Evolutionary conservation across 2,329 filamentous ascomycete genomes (phyloP), one percentile per base, ranked within the genome.

Genomic region (Apiospora kogelbergensis): DNA sequence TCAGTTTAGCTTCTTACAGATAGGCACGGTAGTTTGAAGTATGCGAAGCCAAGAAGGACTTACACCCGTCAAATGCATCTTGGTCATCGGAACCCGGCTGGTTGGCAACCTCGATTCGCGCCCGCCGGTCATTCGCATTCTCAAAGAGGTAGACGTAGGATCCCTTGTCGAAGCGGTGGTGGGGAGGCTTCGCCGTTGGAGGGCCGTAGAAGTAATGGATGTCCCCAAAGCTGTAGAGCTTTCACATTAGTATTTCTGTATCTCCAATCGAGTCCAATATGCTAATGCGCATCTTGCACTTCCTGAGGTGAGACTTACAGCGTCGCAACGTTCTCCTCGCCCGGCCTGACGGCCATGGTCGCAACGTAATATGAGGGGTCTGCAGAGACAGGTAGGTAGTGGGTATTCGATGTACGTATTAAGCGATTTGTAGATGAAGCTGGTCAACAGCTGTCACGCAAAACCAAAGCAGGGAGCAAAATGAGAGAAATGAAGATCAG

Each of bases 91-190:
- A 91, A 67, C 92, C 92, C 10, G 91, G 87, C 74, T 90, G 84
- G 75, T 95, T 95, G 57, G 92, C 92, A 71, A 95, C 84, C 80
- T 95, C 93, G 72, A 95, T 82, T 73, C 92, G 90, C 72, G 91
- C 91, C 70, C 88, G 86, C 71, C 89, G 85, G 73, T 90, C 87
- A 70, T 83, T 84, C 15, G 91, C 86, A 77, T 93, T 91, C 79
- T 94, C 91, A 78, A 93, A 94, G 6, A 95, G 83, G 77, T 95
- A 95, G 69, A 95, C 87, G 78, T 95, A 95, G 9, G 91, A 94
- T 63, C 90, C 88, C 78, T 92, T 92, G 79, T 93, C 90, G 79
- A 95, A 95, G 66, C 92, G 89, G 79, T 95, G 91, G 78, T 95
- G 93, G n/a, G 86, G 88, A 40, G 92, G 92, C 68, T 86, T 89